Percentiles rank a stretch among this genome's conserved stretches.
These are phyloP conservation scores for Penicillium paneum DNA, from an alignment of 2,329 filamentous ascomycete genomes.

Conservation along the genomic window DNA sequence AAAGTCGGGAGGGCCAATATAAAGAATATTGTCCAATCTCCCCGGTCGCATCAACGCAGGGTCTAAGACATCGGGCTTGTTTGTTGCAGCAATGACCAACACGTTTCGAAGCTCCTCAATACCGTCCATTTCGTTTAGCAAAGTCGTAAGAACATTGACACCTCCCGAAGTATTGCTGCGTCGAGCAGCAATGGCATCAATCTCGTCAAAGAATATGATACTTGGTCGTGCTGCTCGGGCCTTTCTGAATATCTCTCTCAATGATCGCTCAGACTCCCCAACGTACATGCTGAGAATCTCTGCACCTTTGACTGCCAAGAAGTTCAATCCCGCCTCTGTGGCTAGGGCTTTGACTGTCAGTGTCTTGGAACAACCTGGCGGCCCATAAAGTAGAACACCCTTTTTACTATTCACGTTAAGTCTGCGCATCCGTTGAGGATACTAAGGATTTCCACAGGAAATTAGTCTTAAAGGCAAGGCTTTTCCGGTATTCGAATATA, in stretches of 20 bases:
- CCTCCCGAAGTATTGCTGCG: slow-evolving; percentile 51
- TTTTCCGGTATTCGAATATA: neutral
- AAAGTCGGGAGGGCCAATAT: slow-evolving; percentile 76
- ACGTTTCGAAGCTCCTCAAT: slow-evolving; percentile 82
- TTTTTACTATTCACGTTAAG: slow-evolving; percentile 64
- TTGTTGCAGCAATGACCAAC: slow-evolving; percentile 85
- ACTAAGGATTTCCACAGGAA: slow-evolving; percentile 27
- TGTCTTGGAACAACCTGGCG: slow-evolving; percentile 92
- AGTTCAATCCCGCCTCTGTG: slow-evolving; percentile 86
- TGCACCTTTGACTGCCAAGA: slow-evolving; percentile 89
- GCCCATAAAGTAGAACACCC: slow-evolving; percentile 84
- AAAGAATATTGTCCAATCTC: slow-evolving; percentile 78
- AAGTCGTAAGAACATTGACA: slow-evolving; percentile 81
- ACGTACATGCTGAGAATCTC: slow-evolving; percentile 97
- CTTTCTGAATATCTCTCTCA: slow-evolving; percentile 81
- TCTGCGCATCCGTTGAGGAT: slow-evolving; percentile 50
- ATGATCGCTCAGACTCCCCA: slow-evolving; percentile 82
- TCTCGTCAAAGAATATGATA: slow-evolving; percentile 97
- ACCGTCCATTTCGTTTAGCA: slow-evolving; percentile 94
- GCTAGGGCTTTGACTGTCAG: slow-evolving; percentile 87
- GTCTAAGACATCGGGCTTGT: slow-evolving; percentile 82
- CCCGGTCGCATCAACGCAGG: slow-evolving; percentile 81
- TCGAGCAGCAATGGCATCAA: slow-evolving; percentile 74
- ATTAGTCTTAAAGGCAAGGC: slow-evolving; percentile 4
- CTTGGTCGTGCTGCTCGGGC: slow-evolving; percentile 81